Conservation (phyloP, 345 rosid species). For the Lepidium sativum region DNA sequence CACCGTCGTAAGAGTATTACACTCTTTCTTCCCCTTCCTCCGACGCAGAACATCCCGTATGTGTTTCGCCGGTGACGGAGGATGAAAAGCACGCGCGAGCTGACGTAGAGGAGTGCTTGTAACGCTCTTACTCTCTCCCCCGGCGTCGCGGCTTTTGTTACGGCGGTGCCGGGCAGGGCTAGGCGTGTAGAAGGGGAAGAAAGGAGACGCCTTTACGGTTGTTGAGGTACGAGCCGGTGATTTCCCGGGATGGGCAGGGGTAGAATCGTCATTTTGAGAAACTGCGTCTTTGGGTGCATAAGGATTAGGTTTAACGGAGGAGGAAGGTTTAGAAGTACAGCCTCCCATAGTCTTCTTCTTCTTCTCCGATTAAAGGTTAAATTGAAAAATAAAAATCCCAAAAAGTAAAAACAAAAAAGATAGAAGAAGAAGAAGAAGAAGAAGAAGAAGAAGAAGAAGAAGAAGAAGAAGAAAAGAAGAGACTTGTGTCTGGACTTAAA, state of each 20-base stretch:
- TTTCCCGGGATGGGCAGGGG: constrained; percentile 27
- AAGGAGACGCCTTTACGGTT: constrained; percentile 36
- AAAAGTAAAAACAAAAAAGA: too few species aligned
- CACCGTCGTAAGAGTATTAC: constrained; percentile 12
- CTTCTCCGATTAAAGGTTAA: background rate
- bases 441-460: too few species aligned
- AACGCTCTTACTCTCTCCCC: constrained; percentile 27
- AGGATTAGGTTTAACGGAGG: constrained; percentile 52
- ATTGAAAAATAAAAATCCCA: background rate
- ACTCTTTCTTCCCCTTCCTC: constrained; percentile 38
- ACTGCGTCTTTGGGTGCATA: constrained; percentile 36
- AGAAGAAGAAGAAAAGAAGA: background rate
- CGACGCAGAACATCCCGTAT: constrained; percentile 62
- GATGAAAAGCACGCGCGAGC: constrained; percentile 68
- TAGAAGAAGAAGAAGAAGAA: too few species aligned
- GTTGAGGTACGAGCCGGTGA: constrained; percentile 16
- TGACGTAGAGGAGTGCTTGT: constrained; percentile 61
- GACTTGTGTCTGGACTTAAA: constrained; percentile 12
- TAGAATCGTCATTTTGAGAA: constrained; percentile 26
- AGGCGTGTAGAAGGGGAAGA: constrained; percentile 52
- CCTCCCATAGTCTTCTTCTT: constrained; percentile 42
- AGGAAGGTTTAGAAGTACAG: constrained; percentile 60
- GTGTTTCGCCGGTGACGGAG: constrained; percentile 96
- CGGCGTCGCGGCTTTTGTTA: constrained; percentile 41
- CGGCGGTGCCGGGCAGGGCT: constrained; percentile 52